Percentiles rank a stretch among this genome's conserved stretches.
Conservation (phyloP, 805 yeast genomes). For the Cyberlindnera petersonii region DNA sequence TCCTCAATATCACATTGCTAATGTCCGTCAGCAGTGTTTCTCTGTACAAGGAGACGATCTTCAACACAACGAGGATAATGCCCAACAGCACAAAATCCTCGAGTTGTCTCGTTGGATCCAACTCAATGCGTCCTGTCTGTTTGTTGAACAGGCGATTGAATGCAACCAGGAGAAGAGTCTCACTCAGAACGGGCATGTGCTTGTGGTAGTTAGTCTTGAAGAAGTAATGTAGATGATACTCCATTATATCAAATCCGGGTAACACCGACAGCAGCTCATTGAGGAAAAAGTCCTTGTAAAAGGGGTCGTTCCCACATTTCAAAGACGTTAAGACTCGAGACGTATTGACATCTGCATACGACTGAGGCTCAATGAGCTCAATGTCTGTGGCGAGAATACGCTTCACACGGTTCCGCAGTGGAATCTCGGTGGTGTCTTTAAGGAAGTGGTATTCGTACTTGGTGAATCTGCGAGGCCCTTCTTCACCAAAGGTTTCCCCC, state of each 20-base stretch:
- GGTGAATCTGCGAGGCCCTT: constrained; percentile 4
- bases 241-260: constrained; percentile 14
- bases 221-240: constrained; percentile 13
- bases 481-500: too few relatives aligned
- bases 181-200: constrained; percentile 16
- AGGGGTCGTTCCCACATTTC: constrained; percentile 11
- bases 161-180: constrained; percentile 1
- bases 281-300: constrained; percentile 13
- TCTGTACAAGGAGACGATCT: constrained; percentile 18
- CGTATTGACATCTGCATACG: constrained; percentile 11
- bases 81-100: constrained; percentile 19
- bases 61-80: constrained; percentile 14
- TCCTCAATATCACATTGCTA: constrained; percentile 10
- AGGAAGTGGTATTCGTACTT: constrained; percentile 18
- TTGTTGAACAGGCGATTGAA: constrained; percentile 14
- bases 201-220: constrained; percentile 16
- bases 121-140: constrained; percentile 6
- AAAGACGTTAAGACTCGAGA: constrained; percentile 13
- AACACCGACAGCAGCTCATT: constrained; percentile 6
- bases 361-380: constrained; percentile 5
- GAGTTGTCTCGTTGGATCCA: constrained; percentile 13
- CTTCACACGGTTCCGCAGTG: constrained; percentile 13
- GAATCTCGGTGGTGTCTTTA: constrained; percentile 19
- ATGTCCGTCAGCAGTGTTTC: constrained; percentile 11
- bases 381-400: constrained; percentile 10